A percentile compares a stretch with the other conserved stretches of the same genome.
Evolutionary conservation across 306 rosid genomes (phyloP).

Genomic region (Gynostemma pentaphyllum): DNA sequence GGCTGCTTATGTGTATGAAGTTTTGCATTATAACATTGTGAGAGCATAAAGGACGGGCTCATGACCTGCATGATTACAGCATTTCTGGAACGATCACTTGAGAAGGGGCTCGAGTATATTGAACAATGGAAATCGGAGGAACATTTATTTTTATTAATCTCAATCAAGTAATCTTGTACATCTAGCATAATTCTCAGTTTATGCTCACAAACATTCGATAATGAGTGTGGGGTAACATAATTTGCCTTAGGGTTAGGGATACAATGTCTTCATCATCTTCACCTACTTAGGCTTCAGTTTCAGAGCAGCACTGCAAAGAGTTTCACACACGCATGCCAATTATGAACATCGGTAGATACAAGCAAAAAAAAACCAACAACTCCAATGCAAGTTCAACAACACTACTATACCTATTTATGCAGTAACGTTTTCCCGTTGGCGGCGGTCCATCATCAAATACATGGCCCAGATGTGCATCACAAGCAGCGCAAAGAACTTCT

Average conservation of each 20-base stretch:
- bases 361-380: background rate
- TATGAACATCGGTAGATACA: background rate
- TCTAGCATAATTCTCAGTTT: background rate
- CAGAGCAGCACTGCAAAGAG: constrained; percentile 9
- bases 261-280: background rate
- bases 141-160: background rate
- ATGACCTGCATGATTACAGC: background rate
- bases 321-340: background rate
- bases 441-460: constrained; percentile 95
- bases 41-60: too few relatives aligned
- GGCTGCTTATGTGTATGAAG: too few relatives aligned
- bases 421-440: constrained; percentile 77
- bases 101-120: background rate
- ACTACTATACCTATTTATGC: constrained; percentile 63
- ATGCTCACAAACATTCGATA: background rate
- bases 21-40: too few relatives aligned
- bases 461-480: constrained; percentile 96
- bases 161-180: background rate
- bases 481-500: constrained; percentile 72
- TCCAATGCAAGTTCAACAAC: background rate
- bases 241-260: background rate
- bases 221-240: background rate
- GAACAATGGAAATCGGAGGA: background rate
- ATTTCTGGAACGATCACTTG: background rate
- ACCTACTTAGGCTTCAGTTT: constrained; percentile 6